Evolutionary conservation across 1,139 yeast genomes (phyloP).

Genomic region (Candida glucosophila): DNA sequence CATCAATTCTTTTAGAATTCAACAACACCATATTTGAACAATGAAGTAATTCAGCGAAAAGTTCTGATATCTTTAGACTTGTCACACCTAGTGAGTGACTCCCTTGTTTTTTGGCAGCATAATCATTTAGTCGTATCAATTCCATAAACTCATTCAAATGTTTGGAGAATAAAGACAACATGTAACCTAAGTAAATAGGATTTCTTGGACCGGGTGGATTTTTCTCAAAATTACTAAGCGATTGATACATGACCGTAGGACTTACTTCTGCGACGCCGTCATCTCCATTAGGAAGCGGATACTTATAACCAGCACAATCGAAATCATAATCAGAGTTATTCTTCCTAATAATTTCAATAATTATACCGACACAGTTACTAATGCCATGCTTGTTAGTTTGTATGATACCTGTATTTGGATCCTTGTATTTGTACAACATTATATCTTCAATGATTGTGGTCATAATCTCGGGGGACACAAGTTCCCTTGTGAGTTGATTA

Average conservation of each 20-base stretch:
- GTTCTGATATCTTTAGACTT: constrained; percentile 34
- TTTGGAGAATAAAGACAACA: constrained; percentile 34
- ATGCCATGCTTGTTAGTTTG: constrained; percentile 37
- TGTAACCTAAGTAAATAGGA: constrained; percentile 38
- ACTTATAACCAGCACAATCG: constrained; percentile 34
- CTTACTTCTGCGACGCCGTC: constrained; percentile 31
- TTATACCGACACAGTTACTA: constrained; percentile 38
- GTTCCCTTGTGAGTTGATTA: constrained; percentile 36
- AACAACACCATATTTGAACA: constrained; percentile 42
- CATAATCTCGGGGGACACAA: constrained; percentile 30
- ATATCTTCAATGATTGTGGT: constrained; percentile 33
- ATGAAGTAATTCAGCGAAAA: constrained; percentile 39
- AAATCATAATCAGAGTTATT: constrained; percentile 42
- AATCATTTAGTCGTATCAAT: constrained; percentile 15
- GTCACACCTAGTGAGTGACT: constrained; percentile 29
- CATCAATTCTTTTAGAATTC: constrained; percentile 30
- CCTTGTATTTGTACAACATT: constrained; percentile 20
- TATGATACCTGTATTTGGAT: constrained; percentile 8
- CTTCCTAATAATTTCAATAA: constrained; percentile 39
- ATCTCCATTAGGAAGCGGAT: constrained; percentile 17
- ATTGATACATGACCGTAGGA: constrained; percentile 36
- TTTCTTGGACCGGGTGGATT: constrained; percentile 41
- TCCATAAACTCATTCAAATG: constrained; percentile 22
- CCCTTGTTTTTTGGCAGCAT: constrained; percentile 2
- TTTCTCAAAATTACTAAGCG: constrained; percentile 41